phyloP scores from a whole-genome alignment of 306 rosid species.

The Quercus cerris region DNA sequence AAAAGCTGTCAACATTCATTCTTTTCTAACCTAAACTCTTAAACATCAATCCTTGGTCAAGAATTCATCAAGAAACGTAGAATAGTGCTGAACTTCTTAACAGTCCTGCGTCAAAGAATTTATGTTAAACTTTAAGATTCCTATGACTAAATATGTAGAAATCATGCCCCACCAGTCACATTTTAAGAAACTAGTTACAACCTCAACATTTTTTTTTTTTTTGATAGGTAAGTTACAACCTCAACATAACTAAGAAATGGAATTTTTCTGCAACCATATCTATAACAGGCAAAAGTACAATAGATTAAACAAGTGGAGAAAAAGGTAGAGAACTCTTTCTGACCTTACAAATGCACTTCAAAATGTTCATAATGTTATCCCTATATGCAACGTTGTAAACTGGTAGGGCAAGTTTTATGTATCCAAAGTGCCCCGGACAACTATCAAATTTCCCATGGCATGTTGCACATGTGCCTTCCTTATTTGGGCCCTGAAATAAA shows the following conservation, averaged over 20 bases:
- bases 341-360: conserved; percentile 97
- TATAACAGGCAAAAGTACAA: background rate
- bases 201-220: background rate
- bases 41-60: too few relatives aligned
- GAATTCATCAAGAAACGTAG: too few relatives aligned
- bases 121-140: background rate
- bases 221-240: background rate
- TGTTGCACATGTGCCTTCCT: conserved; percentile 53
- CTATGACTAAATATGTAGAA: background rate
- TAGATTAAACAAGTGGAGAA: background rate
- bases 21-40: too few relatives aligned
- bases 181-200: background rate
- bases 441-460: conserved; percentile 55
- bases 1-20: too few relatives aligned
- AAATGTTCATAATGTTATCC: conserved; percentile 46
- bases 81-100: too few relatives aligned
- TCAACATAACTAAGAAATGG: background rate
- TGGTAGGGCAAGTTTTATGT: conserved; percentile 63
- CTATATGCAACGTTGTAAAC: conserved; percentile 75
- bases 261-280: background rate
- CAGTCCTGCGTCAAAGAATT: too few relatives aligned
- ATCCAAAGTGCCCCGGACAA: conserved; percentile 92
- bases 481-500: conserved; percentile 69
- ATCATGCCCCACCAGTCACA: background rate
- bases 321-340: background rate